Conservation (phyloP, 2,329 filamentous ascomycete species). For the Thelonectria blattea region DNA sequence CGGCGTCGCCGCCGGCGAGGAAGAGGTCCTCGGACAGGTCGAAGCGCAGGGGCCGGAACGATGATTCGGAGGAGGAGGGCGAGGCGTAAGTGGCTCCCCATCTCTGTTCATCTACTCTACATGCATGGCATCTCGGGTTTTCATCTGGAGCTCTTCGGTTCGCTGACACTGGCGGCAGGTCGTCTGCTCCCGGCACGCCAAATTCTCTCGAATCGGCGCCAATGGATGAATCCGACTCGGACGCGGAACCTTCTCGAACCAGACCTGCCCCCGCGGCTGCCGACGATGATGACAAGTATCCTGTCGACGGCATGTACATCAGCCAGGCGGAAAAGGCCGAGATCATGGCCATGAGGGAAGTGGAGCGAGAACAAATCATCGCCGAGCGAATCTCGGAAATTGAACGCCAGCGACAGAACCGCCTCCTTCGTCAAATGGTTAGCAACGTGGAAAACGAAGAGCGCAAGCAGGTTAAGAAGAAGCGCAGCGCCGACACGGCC, state of each 20-base stretch:
- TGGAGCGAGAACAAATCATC: constrained; percentile 88
- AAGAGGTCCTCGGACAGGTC: constrained; percentile 48
- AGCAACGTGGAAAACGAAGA: constrained; percentile 68
- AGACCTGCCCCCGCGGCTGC: constrained; percentile 48
- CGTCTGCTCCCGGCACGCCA: constrained; percentile 71
- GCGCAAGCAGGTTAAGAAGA: constrained; percentile 61
- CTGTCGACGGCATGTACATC: constrained; percentile 85
- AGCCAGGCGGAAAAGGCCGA: constrained; percentile 75
- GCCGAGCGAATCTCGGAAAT: constrained; percentile 86
- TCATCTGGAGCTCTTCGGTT: not conserved
- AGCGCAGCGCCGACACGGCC: constrained; percentile 79
- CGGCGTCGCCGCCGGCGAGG: constrained; percentile 57
- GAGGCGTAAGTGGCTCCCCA: constrained; percentile 48
- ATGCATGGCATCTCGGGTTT: not conserved
- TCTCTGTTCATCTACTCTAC: not conserved
- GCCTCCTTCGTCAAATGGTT: constrained; percentile 79
- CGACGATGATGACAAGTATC: constrained; percentile 73
- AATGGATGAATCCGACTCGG: constrained; percentile 87
- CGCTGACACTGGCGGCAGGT: constrained; percentile 57
- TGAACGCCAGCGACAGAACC: constrained; percentile 81
- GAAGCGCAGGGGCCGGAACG: constrained; percentile 51
- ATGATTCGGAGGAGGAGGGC: constrained; percentile 67
- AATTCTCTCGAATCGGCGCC: constrained; percentile 81
- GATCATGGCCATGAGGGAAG: constrained; percentile 86
- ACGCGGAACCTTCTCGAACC: constrained; percentile 54